Evolutionary conservation across 2,329 filamentous ascomycete genomes (phyloP).

Genomic region (Verticillium klebahnii): DNA sequence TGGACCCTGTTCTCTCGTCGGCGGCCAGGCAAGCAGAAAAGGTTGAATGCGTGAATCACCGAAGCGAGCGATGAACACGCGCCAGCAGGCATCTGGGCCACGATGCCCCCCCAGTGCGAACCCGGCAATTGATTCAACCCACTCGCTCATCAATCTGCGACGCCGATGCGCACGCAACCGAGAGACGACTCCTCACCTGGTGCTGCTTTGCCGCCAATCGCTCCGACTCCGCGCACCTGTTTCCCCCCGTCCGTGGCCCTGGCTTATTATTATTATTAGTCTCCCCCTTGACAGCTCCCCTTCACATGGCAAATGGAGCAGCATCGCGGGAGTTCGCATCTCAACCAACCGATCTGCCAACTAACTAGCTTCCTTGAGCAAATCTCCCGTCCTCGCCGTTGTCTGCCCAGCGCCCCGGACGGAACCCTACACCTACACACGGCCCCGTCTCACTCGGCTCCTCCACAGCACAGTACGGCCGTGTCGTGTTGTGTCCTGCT

Average conservation of each 20-base stretch:
- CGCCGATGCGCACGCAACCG: not conserved
- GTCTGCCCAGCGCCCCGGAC: not conserved
- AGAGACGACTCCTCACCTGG: not conserved
- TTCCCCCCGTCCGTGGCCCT: not conserved
- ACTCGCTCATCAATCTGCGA: not conserved
- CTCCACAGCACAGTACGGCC: not conserved
- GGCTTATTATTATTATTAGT: not conserved
- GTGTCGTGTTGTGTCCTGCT: not conserved
- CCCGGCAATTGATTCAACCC: not conserved
- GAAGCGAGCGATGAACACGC: not conserved
- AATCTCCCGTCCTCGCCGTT: not conserved
- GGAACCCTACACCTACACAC: not conserved
- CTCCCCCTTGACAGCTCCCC: not conserved
- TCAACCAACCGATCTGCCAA: not conserved
- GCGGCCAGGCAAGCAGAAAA: not conserved
- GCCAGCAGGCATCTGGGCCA: not conserved
- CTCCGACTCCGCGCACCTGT: not conserved
- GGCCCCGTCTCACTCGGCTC: not conserved
- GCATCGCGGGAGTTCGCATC: not conserved
- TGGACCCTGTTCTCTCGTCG: not conserved
- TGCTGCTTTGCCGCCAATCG: not conserved
- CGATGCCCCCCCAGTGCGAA: not conserved
- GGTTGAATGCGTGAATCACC: not conserved
- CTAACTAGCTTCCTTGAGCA: not conserved
- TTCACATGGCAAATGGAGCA: not conserved